phyloP scores from a whole-genome alignment of 2,329 filamentous ascomycete genomes.

The Chlorencoelia australis region DNA sequence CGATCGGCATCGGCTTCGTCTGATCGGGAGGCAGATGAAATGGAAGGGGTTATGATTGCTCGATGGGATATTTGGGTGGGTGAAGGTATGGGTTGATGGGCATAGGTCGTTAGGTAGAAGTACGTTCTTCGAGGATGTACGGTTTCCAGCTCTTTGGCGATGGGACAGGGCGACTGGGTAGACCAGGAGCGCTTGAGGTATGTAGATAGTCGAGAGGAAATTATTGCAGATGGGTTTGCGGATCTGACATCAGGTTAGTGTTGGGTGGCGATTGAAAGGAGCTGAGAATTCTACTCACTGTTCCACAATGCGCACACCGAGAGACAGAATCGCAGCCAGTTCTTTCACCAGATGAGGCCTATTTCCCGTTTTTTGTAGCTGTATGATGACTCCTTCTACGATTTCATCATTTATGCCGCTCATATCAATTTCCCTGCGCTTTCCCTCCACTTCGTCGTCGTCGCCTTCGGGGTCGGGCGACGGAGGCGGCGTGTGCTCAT shows the following conservation, averaged over 20 bases:
- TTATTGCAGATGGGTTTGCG: conserved; percentile 88
- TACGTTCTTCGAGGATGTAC: conserved; percentile 92
- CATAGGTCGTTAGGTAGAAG: conserved; percentile 87
- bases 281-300: conserved; percentile 54
- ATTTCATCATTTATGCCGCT: conserved; percentile 90
- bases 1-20: conserved; percentile 63
- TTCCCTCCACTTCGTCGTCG: conserved; percentile 31
- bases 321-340: conserved; percentile 68
- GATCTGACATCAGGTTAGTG: conserved; percentile 51
- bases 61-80: conserved; percentile 42
- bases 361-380: conserved; percentile 83
- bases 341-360: conserved; percentile 92
- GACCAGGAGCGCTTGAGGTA: conserved; percentile 86
- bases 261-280: conserved; percentile 11
- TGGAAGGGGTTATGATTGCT: conserved; percentile 70
- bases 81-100: conserved; percentile 71
- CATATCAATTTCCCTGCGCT: conserved; percentile 55
- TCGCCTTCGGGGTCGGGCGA: conserved; percentile 48
- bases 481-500: conserved; percentile 70
- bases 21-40: conserved; percentile 61
- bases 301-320: conserved; percentile 72
- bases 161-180: conserved; percentile 67
- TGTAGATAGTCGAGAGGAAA: conserved; percentile 80
- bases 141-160: conserved; percentile 86
- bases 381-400: conserved; percentile 79